phyloP scores from a whole-genome alignment of 1,284 basidiomycete genomes.

The Malassezia furfur region DNA sequence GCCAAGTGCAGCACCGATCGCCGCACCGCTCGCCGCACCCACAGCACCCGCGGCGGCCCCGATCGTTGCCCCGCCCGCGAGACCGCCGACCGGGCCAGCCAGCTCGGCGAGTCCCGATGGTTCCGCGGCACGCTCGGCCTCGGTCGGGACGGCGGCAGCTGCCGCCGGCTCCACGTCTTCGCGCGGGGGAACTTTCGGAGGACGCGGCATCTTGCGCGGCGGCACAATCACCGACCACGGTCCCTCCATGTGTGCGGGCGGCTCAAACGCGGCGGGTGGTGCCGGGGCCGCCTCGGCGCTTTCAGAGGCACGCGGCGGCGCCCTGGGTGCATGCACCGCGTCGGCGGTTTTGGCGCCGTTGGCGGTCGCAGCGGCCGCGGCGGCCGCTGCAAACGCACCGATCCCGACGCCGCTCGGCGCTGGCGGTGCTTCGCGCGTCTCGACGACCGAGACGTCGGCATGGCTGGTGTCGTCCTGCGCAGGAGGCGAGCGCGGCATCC shows the following conservation, averaged over 20 bases:
- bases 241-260: background rate
- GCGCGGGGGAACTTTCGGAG: background rate
- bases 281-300: too few relatives aligned
- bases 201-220: background rate
- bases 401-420: background rate
- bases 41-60: background rate
- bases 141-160: too few relatives aligned
- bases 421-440: background rate
- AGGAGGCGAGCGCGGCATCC: background rate
- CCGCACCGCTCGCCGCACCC: background rate
- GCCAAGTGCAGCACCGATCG: background rate
- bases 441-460: background rate
- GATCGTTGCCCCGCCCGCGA: background rate
- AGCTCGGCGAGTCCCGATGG: background rate
- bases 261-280: background rate
- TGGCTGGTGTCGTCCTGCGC: background rate
- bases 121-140: too few relatives aligned
- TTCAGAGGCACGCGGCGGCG: background rate
- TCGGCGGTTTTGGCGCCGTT: background rate
- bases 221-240: conserved; percentile 9
- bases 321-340: background rate
- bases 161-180: background rate
- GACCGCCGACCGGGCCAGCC: background rate
- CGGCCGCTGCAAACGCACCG: background rate
- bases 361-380: background rate